These are phyloP conservation scores for Cladophialophora exuberans DNA, from an alignment of 2,329 filamentous ascomycete species.

Conservation along the genomic window DNA sequence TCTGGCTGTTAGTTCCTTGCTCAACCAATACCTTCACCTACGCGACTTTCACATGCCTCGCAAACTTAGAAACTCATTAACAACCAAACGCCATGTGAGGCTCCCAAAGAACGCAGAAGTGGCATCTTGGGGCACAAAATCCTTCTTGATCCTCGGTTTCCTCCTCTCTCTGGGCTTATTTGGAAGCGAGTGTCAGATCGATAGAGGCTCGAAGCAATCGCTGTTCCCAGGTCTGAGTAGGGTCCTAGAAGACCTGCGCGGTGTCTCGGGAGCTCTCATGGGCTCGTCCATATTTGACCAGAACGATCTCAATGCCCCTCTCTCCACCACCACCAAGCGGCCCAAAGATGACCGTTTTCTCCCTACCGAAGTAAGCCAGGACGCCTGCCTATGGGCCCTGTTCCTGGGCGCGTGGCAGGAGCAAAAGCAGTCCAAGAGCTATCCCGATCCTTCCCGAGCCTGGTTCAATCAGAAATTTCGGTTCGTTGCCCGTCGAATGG, in stretches of 20 bases:
- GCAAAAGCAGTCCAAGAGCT: neutral
- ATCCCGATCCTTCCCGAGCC: neutral
- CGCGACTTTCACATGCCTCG: neutral
- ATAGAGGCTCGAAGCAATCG: neutral
- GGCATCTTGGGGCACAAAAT: neutral
- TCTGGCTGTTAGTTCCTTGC: neutral
- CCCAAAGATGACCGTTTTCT: neutral
- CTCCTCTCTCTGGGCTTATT: neutral
- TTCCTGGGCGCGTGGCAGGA: neutral
- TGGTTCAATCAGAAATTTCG: neutral
- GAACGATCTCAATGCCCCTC: neutral
- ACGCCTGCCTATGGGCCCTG: neutral
- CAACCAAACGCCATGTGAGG: neutral
- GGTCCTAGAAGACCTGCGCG: neutral
- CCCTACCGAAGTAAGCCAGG: neutral
- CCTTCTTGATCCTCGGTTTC: neutral
- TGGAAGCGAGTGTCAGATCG: neutral
- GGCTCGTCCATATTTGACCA: neutral
- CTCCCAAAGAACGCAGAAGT: neutral
- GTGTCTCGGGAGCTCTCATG: neutral
- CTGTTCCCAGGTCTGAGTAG: neutral
- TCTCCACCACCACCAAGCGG: too few species aligned
- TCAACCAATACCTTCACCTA: neutral
- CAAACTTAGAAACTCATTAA: neutral
- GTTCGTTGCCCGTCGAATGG: neutral